A percentile compares a stretch with the other conserved stretches of the same genome.
These are phyloP conservation scores for Dimargaris cristalligena DNA, from an alignment of 192 early-diverging fungal genomes.

Conservation along the genomic window DNA sequence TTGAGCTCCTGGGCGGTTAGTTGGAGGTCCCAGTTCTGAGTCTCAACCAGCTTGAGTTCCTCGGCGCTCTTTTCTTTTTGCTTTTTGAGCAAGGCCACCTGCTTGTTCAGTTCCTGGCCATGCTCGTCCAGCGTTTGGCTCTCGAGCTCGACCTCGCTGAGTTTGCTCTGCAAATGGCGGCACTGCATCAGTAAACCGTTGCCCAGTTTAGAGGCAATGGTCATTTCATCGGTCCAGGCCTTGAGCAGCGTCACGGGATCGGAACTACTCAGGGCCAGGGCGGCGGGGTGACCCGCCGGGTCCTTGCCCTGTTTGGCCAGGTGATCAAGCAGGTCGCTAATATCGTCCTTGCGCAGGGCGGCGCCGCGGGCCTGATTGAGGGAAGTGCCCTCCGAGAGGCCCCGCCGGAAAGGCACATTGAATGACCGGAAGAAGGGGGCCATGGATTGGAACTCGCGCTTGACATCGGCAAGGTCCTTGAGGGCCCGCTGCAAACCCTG, in stretches of 20 bases:
- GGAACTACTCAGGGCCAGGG: neutral
- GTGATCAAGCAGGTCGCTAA: constrained; percentile 1
- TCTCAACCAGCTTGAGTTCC: constrained; percentile 19
- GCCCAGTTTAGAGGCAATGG: neutral
- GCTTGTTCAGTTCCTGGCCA: constrained; percentile 18
- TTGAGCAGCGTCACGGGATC: no score
- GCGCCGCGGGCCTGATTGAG: neutral
- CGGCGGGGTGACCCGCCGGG: neutral
- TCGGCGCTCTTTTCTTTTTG: constrained; percentile 19
- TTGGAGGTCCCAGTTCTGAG: constrained; percentile 20
- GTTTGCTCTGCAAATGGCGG: neutral
- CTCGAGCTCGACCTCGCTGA: constrained; percentile 5
- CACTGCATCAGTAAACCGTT: neutral
- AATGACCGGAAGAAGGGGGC: constrained; percentile 1
- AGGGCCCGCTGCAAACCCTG: neutral
- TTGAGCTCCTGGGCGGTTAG: constrained; percentile 13
- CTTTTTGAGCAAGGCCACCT: constrained; percentile 14
- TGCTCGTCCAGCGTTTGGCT: constrained; percentile 13
- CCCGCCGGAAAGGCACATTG: neutral
- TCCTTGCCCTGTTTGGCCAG: constrained; percentile 3
- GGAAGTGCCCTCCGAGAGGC: neutral
- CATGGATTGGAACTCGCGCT: constrained; percentile 8
- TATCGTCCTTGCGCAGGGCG: neutral
- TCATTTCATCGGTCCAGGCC: neutral
- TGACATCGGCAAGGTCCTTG: neutral